phyloP scores from a whole-genome alignment of 1,139 yeast species.

The Suhomyces chickasaworum region DNA sequence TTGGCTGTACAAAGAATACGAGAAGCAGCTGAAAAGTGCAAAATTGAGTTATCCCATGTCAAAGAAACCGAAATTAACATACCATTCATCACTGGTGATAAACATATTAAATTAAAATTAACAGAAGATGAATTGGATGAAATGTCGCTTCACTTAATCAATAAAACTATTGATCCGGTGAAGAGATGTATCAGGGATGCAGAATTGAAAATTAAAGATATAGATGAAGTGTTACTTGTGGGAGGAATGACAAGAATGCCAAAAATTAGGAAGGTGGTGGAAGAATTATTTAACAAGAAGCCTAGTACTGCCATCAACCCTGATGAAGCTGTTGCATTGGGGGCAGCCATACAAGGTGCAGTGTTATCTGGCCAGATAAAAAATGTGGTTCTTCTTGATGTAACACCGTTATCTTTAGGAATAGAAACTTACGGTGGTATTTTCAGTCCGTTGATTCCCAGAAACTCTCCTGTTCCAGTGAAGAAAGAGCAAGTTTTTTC shows the following conservation, averaged over 20 bases:
- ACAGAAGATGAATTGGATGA: constrained; percentile 66
- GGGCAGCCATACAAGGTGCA: constrained; percentile 86
- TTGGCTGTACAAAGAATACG: constrained; percentile 65
- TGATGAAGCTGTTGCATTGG: constrained; percentile 82
- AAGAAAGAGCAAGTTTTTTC: constrained; percentile 72
- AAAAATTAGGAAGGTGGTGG: constrained; percentile 59
- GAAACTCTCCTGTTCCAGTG: constrained; percentile 77
- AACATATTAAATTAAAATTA: constrained; percentile 52
- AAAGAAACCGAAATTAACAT: constrained; percentile 57
- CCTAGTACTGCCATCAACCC: constrained; percentile 75
- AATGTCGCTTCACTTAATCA: constrained; percentile 61
- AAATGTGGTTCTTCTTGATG: constrained; percentile 74
- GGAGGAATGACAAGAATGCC: constrained; percentile 93
- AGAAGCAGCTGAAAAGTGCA: constrained; percentile 71
- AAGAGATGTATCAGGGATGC: constrained; percentile 72
- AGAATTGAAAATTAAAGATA: constrained; percentile 58
- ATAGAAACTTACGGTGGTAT: constrained; percentile 84
- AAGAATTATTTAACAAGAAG: constrained; percentile 53
- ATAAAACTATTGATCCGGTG: constrained; percentile 65
- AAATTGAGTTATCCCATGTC: constrained; percentile 69
- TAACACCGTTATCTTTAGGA: constrained; percentile 76
- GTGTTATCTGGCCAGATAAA: constrained; percentile 68
- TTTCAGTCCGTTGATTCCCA: constrained; percentile 72
- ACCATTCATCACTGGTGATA: constrained; percentile 59
- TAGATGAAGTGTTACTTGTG: constrained; percentile 72